phyloP scores from a whole-genome alignment of 2,329 filamentous ascomycete species.

The Aureobasidium sp. region DNA sequence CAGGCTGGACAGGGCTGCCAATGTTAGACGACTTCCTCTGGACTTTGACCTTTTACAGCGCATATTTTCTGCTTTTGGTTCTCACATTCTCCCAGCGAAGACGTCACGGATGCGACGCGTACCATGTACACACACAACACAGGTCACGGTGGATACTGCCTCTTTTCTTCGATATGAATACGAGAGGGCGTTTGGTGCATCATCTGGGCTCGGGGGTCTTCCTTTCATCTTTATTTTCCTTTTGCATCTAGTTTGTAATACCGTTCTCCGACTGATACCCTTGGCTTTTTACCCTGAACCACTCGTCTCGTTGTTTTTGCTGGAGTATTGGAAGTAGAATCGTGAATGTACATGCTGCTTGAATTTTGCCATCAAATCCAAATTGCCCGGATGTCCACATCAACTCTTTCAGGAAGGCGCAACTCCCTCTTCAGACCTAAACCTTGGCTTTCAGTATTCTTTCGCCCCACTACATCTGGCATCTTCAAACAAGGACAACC shows the following conservation, averaged over 20 bases:
- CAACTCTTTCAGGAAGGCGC: too few relatives aligned
- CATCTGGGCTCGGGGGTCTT: slow-evolving; percentile 4
- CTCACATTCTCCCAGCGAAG: slow-evolving; percentile 1
- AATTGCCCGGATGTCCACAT: not conserved
- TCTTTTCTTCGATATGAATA: slow-evolving; percentile 10
- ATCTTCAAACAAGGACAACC: too few relatives aligned
- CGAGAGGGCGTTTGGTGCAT: slow-evolving; percentile 12
- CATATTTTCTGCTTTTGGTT: not conserved
- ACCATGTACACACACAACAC: not conserved
- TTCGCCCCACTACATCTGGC: too few relatives aligned
- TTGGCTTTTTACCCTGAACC: not conserved
- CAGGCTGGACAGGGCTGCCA: slow-evolving; percentile 52
- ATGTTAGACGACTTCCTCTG: slow-evolving; percentile 41
- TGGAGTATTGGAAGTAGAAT: not conserved
- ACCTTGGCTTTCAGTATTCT: too few relatives aligned
- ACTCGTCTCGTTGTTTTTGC: not conserved
- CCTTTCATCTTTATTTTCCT: not conserved
- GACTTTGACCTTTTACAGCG: too few relatives aligned
- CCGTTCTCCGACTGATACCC: slow-evolving; percentile 6
- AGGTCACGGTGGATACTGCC: slow-evolving; percentile 3
- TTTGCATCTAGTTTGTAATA: slow-evolving; percentile 11
- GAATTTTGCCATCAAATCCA: not conserved
- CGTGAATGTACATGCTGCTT: not conserved
- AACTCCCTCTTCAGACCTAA: too few relatives aligned
- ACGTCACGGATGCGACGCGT: not conserved